Conservation (phyloP, 2,329 filamentous ascomycete genomes). For the Penicillium griseofulvum region DNA sequence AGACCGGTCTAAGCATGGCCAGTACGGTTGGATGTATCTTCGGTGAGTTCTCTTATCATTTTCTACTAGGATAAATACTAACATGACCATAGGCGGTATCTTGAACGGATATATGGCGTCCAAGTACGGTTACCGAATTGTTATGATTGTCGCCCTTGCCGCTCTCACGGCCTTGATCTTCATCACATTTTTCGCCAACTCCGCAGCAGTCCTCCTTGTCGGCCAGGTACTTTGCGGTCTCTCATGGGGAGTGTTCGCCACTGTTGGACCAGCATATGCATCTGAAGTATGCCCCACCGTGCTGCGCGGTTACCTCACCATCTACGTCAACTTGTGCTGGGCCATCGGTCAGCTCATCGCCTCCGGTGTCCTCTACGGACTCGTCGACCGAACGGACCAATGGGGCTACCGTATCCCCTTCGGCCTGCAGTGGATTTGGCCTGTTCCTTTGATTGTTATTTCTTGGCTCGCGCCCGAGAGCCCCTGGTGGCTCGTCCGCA, state of each 20-base stretch:
- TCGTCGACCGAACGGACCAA: slow-evolving; percentile 30
- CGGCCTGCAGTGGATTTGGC: slow-evolving; percentile 32
- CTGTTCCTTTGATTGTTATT: slow-evolving; percentile 21
- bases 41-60: slow-evolving; percentile 8
- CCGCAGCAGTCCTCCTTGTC: slow-evolving; percentile 44
- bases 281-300: slow-evolving; percentile 30
- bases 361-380: slow-evolving; percentile 30
- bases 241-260: slow-evolving; percentile 38
- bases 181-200: slow-evolving; percentile 51
- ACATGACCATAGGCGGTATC: slow-evolving; percentile 24
- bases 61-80: neutral
- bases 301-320: slow-evolving; percentile 33
- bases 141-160: slow-evolving; percentile 45
- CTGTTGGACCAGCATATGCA: slow-evolving; percentile 27
- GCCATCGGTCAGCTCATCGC: slow-evolving; percentile 30
- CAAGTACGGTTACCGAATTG: slow-evolving; percentile 44
- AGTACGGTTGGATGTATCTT: slow-evolving; percentile 24
- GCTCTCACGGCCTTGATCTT: slow-evolving; percentile 49
- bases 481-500: slow-evolving; percentile 28
- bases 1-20: slow-evolving; percentile 55
- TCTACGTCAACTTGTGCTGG: slow-evolving; percentile 44
- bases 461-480: slow-evolving; percentile 27
- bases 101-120: slow-evolving; percentile 30
- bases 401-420: slow-evolving; percentile 42
- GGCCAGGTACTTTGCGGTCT: slow-evolving; percentile 50